Base-by-base conservation (phyloP, 2,329 filamentous ascomycete genomes). In the Lojkania enalia region DNA sequence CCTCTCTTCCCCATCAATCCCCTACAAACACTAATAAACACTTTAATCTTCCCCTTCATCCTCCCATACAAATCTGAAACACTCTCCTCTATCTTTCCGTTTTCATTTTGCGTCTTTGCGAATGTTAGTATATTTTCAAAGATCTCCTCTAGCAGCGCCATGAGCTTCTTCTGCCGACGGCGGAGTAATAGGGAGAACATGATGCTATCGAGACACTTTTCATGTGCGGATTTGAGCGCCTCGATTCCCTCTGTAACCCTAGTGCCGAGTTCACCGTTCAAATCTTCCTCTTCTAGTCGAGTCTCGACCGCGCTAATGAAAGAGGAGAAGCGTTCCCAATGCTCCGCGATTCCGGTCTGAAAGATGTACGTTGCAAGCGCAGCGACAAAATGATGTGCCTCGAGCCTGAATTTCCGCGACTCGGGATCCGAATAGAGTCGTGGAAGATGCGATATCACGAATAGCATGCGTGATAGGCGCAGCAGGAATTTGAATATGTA, bases 401-500 rank as follows among this genome's bases (percentile, higher is more conserved):
- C 88, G 27, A 86, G 78, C 4, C 85, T 78, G 54, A 96, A 90
- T 2, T 44, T 50, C 13, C 53, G 53, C 4, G 61, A 58, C 7
- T 54, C 51, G 4, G 44, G 40, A 7, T 60, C 49, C 2, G 51
- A 18, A 19, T 60, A 66, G 1, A 47, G 32, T 1, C 64, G 64
- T 4, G 67, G 67, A 1, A 76, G 56, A 20, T 71, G 65, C 7
- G 70, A 63, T 20, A 86, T 81, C 0, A 91, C 84, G 49, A 87
- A 91, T 3, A 90, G 74, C 81, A 96, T 85, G 23, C 94, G 83
- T 11, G 90, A 69, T 1, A 95, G 74, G 2, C 88, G 83, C 2
- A 97, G 75, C 0, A 96, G 73, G 13, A 89, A 78, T 57, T 84
- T 87, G 74, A 96, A 97, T 25, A 96, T 79, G 35, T 79, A 77